Base-by-base conservation (phyloP, 2,329 filamentous ascomycete genomes). In the Fusarium udum region DNA sequence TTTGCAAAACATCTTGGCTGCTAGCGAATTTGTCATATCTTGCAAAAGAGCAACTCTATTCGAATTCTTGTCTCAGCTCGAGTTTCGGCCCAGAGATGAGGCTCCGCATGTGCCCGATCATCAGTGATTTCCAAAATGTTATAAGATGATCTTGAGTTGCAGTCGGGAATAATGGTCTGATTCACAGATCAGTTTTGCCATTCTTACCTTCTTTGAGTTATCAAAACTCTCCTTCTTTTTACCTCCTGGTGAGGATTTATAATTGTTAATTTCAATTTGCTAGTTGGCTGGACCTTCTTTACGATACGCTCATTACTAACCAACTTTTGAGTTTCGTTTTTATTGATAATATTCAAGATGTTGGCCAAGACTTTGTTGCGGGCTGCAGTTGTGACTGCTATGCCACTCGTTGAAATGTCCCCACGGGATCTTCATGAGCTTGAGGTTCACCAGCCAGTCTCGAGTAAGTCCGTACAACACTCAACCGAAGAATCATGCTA, bases 381-480 rank as follows among this genome's bases (percentile, higher is more conserved):
- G 64, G 42, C 45, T 37, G 64, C 55, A n/a, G 34, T 37, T 15
- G 70, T 6, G 6, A 42, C 43, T 26, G 64, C 70, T 4, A 57
- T 72, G 42, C 70, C 70, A 45, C 70, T 73, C 8, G 16, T 72
- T 18, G 69, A 72, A 20, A 40, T 72, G 14, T 64, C 69, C 4
- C n/a, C 69, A n/a, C 53, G 57, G 28, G 43, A 72, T 22, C 20
- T 46, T 3, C 18, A 43, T 32, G 52, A 39, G 10, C 64, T 69
- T 11, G 40, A 61, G 16, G 24, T 26, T 4, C 43, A 40, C 8
- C 72, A 52, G 28, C 55, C 45, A 13, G n/a, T 72, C 45, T 55
- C 48, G 1, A 72, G 69, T 72, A 40, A 31, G 64, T 61, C 4
- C 11, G 31, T 1, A 16, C 0, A 20, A 4, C 4, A 5, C 14